Base-by-base conservation (phyloP, 2,329 filamentous ascomycete genomes). In the Aspergillus calidoustus region DNA sequence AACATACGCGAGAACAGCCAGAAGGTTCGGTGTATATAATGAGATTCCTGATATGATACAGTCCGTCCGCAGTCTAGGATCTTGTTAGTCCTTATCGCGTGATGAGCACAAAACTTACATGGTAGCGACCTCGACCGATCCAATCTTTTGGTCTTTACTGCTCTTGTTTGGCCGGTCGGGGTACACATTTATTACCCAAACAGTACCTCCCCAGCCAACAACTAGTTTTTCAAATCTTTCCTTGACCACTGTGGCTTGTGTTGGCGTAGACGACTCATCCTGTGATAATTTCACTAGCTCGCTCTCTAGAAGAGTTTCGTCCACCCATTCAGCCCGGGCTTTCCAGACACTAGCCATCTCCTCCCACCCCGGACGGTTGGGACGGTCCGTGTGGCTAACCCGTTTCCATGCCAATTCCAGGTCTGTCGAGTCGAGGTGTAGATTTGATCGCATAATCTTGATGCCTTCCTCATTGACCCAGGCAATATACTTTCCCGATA, bases 381-480 rank as follows among this genome's bases (percentile, higher is more conserved):
- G 95, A 48, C 93, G 87, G 72, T 96, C 93, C 63, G 96, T 89
- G 73, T 98, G 94, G 25, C 92, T 93, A 65, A 99, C 92, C 9
- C 94, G 86, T 76, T 95, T 96, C 96, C 96, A 99, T 2, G 93
- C 92, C 66, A 90, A 89, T 17, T 97, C 93, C 1, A 85, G 81
- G 71, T 96, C 90, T 13, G 84, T 84, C 64, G 83, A 88, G 6
- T 96, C 92, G 5, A 97, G 83, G 68, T 93, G 87, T 22, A 96
- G 74, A 73, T 95, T 92, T 4, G 92, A 92, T 43, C 95, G 87
- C 93, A 98, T 98, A 63, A 99, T 95, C 76, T 97, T 97, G 74
- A 98, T 96, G 4, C 95, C 95, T 71, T 96, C 90, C 77, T 99
- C 95, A 71, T 98, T 99, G 46, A 96, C 85, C 95, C 95, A 99